Evolutionary conservation across 805 yeast genomes (phyloP).

Genomic region (Kodamaea lidongshanica): DNA sequence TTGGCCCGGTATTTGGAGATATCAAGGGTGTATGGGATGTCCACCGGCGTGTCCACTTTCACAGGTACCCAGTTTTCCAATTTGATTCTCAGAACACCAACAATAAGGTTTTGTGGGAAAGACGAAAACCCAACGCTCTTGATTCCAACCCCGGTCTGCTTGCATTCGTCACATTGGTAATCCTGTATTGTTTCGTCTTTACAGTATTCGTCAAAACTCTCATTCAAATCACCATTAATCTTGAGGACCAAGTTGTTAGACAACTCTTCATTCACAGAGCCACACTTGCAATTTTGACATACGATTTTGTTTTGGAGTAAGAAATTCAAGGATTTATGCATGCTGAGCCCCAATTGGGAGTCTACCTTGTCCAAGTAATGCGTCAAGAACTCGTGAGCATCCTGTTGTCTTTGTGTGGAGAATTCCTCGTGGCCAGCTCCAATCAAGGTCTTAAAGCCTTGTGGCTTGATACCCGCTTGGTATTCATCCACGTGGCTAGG

Average conservation of each 20-base stretch:
- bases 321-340: constrained; percentile 59
- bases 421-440: constrained; percentile 81
- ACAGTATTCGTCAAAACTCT: constrained; percentile 42
- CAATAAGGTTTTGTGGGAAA: constrained; percentile 64
- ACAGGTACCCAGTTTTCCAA: constrained; percentile 87
- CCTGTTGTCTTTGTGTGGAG: constrained; percentile 84
- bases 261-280: constrained; percentile 49
- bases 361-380: constrained; percentile 63
- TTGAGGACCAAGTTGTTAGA: constrained; percentile 63
- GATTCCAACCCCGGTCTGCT: constrained; percentile 25
- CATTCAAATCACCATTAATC: constrained; percentile 43
- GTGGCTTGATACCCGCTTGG: constrained; percentile 74
- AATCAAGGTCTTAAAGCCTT: constrained; percentile 65
- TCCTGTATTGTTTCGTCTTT: constrained; percentile 52
- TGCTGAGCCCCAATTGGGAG: constrained; percentile 33
- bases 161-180: constrained; percentile 56
- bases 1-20: constrained; percentile 37
- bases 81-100: constrained; percentile 74
- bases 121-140: constrained; percentile 48
- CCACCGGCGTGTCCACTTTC: constrained; percentile 70
- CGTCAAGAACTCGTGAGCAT: constrained; percentile 83
- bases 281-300: constrained; percentile 53
- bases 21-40: constrained; percentile 41
- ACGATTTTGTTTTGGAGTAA: constrained; percentile 57
- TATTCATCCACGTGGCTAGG: constrained; percentile 46